Evolutionary conservation across 1,284 basidiomycete species (phyloP).

Genomic region (Marasmius sp.): DNA sequence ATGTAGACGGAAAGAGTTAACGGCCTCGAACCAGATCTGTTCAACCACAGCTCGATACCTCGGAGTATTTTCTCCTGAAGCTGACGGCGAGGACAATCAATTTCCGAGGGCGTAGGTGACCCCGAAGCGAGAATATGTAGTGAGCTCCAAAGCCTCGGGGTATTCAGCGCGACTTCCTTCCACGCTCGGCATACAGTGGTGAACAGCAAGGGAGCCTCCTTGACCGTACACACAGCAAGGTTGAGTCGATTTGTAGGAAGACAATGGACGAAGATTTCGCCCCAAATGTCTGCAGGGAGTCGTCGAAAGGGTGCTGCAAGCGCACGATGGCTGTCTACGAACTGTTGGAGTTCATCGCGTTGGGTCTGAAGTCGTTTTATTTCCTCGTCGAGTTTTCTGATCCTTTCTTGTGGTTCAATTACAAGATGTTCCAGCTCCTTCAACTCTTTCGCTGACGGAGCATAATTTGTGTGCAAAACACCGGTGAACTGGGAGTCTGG

Average conservation of each 20-base stretch:
- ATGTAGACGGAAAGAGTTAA: no score
- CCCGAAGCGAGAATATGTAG: background rate
- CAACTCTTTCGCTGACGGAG: background rate
- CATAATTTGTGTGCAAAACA: background rate
- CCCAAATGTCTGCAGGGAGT: background rate
- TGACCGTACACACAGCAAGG: background rate
- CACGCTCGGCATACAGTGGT: background rate
- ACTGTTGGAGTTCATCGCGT: background rate
- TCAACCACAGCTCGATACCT: no score
- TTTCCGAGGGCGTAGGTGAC: no score
- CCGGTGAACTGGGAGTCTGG: background rate
- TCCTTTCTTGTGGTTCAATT: no score
- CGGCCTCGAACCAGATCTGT: no score
- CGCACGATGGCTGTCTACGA: background rate
- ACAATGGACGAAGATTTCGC: slow-evolving; percentile 4
- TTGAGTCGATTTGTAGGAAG: background rate
- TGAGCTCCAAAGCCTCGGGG: background rate
- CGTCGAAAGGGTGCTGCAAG: background rate
- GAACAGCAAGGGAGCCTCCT: slow-evolving; percentile 1
- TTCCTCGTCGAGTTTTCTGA: no score
- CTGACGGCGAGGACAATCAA: no score
- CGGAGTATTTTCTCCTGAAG: no score
- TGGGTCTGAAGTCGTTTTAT: background rate
- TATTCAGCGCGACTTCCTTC: background rate
- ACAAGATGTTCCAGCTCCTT: background rate